These are phyloP conservation scores for Gynostemma pentaphyllum DNA, from an alignment of 306 rosid genomes.

Conservation along the genomic window DNA sequence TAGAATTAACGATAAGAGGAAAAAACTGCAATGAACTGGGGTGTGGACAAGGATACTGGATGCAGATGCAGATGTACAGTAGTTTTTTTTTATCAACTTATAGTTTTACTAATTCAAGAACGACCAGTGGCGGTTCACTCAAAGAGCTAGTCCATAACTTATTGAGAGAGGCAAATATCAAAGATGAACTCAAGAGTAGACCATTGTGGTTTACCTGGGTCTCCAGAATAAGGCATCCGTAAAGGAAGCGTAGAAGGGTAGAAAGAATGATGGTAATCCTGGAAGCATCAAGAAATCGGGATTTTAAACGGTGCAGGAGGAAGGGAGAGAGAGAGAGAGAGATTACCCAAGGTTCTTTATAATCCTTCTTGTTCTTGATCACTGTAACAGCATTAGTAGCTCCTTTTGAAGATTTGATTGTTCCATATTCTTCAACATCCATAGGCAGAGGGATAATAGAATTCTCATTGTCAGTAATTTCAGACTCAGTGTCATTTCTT, in stretches of 20 bases:
- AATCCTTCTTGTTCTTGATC: constrained; percentile 16
- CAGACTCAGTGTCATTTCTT: constrained; percentile 16
- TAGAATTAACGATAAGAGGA: too few species aligned
- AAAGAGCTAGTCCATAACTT: background rate
- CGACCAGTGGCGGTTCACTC: background rate
- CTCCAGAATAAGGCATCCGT: constrained; percentile 65
- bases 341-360: constrained; percentile 68
- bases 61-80: background rate
- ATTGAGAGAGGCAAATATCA: background rate
- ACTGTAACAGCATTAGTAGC: constrained; percentile 4
- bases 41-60: too few species aligned
- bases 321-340: constrained; percentile 5
- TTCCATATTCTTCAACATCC: constrained; percentile 25
- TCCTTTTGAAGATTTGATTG: constrained; percentile 13
- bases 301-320: background rate
- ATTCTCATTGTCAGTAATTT: constrained; percentile 19
- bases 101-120: background rate
- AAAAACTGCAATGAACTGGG: too few species aligned
- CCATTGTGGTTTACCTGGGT: constrained; percentile 48
- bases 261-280: constrained; percentile 39
- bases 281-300: constrained; percentile 14
- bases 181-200: background rate
- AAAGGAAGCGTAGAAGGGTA: constrained; percentile 69
- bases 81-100: background rate
- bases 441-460: constrained; percentile 15